phyloP scores from a whole-genome alignment of 495 filamentous ascomycete genomes.

The Aspergillus biplanus region DNA sequence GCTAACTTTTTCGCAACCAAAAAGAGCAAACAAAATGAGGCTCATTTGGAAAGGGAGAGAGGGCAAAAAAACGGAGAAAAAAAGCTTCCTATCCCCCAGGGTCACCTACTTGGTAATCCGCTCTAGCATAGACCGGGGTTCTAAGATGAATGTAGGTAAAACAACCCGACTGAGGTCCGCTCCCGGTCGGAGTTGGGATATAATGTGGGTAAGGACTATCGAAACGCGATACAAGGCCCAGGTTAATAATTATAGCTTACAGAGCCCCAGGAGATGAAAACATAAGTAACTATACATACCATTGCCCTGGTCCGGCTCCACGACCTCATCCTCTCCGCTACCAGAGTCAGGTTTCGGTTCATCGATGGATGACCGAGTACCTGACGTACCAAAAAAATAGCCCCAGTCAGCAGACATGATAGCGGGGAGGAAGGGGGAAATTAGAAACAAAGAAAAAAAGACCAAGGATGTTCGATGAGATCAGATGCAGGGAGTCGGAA shows the following conservation, averaged over 20 bases:
- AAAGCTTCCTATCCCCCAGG: not conserved
- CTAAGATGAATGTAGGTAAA: constrained; percentile 95
- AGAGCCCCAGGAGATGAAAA: not conserved
- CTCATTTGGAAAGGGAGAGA: too few species aligned
- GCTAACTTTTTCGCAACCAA: not conserved
- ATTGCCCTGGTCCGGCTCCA: constrained; percentile 70
- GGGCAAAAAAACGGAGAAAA: too few species aligned
- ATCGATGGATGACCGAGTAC: constrained; percentile 59
- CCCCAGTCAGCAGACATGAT: constrained; percentile 43
- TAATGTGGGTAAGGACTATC: constrained; percentile 85
- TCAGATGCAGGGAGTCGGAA: constrained; percentile 5
- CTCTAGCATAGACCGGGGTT: constrained; percentile 97
- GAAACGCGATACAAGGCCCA: not conserved
- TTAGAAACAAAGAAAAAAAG: constrained; percentile 5
- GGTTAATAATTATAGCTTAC: not conserved
- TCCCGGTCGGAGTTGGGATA: constrained; percentile 92
- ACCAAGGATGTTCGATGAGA: constrained; percentile 12
- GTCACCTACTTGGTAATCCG: constrained; percentile 88
- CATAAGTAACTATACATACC: constrained; percentile 38
- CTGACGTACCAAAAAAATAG: constrained; percentile 38
- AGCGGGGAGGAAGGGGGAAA: not conserved
- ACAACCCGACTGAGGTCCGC: constrained; percentile 94
- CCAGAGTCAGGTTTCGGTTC: constrained; percentile 43
- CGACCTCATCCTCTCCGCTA: constrained; percentile 72
- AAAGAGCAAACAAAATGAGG: not conserved